These are phyloP conservation scores for Leptomonas pyrrhocoris DNA, from an alignment of 208 protist species.

Conservation along the genomic window DNA sequence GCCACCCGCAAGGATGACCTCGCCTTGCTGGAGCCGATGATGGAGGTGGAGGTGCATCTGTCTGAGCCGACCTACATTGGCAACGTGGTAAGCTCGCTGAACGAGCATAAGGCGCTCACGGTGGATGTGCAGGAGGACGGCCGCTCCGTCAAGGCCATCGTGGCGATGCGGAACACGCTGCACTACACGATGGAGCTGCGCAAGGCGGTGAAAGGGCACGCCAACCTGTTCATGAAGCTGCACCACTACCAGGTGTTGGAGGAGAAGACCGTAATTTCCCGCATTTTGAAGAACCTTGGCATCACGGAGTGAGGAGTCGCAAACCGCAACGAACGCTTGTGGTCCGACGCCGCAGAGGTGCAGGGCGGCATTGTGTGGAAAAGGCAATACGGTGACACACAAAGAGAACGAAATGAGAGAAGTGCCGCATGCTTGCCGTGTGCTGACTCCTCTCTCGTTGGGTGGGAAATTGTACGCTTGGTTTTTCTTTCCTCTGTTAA, in stretches of 20 bases:
- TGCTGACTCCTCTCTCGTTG: too few relatives aligned
- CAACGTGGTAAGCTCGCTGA: constrained; percentile 74
- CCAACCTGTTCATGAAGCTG: constrained; percentile 73
- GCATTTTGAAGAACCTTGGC: constrained; percentile 84
- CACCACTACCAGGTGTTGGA: constrained; percentile 78
- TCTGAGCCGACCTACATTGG: constrained; percentile 77
- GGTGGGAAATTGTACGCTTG: too few relatives aligned
- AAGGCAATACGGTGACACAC: too few relatives aligned
- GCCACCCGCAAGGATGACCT: constrained; percentile 37
- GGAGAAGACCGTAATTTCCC: constrained; percentile 73
- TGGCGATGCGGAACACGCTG: constrained; percentile 85
- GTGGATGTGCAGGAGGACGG: constrained; percentile 86
- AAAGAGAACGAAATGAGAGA: too few relatives aligned
- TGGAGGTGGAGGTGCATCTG: constrained; percentile 87
- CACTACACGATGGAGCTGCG: constrained; percentile 89
- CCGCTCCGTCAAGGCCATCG: constrained; percentile 69
- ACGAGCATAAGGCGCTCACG: constrained; percentile 75
- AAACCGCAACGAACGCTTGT: background rate
- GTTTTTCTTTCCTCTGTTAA: too few relatives aligned
- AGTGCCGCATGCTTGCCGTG: too few relatives aligned
- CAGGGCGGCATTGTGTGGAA: background rate
- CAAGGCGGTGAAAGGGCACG: constrained; percentile 87
- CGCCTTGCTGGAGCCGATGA: constrained; percentile 86
- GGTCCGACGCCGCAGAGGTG: background rate
- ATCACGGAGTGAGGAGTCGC: constrained; percentile 41